These are phyloP conservation scores for Licmophora abbreviata DNA, from an alignment of 108 stramenopile species.

Conservation along the genomic window DNA sequence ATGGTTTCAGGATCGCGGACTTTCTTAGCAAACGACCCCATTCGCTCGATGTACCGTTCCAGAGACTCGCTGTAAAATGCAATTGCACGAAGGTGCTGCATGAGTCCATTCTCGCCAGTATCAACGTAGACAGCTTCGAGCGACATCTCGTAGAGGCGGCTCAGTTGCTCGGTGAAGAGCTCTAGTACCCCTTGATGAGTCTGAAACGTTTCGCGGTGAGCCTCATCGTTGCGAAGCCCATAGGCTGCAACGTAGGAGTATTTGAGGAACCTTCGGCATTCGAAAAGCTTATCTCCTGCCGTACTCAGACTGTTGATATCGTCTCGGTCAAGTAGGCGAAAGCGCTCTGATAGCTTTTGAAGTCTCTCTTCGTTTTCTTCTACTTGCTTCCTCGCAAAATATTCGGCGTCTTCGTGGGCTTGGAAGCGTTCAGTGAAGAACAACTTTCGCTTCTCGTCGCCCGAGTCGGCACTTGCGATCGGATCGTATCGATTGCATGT, in stretches of 20 bases:
- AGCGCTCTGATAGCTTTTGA: conserved; percentile 3
- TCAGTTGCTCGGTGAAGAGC: conserved; percentile 23
- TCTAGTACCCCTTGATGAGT: conserved; percentile 23
- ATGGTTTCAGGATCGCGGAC: not conserved
- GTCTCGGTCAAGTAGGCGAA: conserved; percentile 1
- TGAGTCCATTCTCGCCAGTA: conserved; percentile 9
- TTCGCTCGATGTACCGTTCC: conserved; percentile 12
- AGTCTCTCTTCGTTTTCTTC: conserved; percentile 13
- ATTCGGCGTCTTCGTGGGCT: conserved; percentile 44
- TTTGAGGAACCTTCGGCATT: conserved; percentile 18
- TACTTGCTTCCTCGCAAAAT: conserved; percentile 36
- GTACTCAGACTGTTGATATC: conserved; percentile 23
- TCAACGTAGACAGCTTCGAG: conserved; percentile 10
- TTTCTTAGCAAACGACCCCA: not conserved
- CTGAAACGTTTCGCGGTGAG: conserved; percentile 4
- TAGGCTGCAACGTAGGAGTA: conserved; percentile 20
- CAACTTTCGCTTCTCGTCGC: conserved; percentile 47
- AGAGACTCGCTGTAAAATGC: conserved; percentile 16
- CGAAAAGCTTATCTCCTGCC: conserved; percentile 46
- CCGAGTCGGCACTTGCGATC: too few relatives aligned
- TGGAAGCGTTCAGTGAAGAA: conserved; percentile 71
- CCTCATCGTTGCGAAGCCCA: too few relatives aligned
- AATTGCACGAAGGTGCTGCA: conserved; percentile 8
- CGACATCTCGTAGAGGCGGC: conserved; percentile 20
- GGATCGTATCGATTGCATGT: conserved; percentile 41